phyloP scores from a whole-genome alignment of 805 yeast genomes.

The Jamesozyma jinghongensis region DNA sequence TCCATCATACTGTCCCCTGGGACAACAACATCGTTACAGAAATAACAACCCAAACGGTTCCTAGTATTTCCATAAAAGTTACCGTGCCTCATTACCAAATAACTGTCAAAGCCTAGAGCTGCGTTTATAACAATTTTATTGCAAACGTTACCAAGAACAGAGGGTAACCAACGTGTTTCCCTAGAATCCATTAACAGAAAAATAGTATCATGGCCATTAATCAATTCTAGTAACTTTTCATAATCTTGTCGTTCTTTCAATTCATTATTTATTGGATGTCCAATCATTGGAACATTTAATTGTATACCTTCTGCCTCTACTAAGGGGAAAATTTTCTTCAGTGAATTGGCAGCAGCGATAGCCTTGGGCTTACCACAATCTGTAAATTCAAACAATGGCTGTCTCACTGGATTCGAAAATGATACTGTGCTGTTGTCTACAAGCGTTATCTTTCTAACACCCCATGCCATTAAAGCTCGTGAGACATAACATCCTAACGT shows the following conservation, averaged over 20 bases:
- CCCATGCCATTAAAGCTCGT: slow-evolving; percentile 88
- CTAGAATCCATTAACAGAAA: slow-evolving; percentile 88
- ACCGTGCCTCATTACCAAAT: slow-evolving; percentile 91
- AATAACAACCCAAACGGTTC: slow-evolving; percentile 79
- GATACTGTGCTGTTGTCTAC: slow-evolving; percentile 87
- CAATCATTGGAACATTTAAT: slow-evolving; percentile 91
- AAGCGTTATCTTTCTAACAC: slow-evolving; percentile 74
- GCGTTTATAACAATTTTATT: slow-evolving; percentile 77
- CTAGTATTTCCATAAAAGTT: slow-evolving; percentile 24
- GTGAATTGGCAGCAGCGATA: slow-evolving; percentile 58
- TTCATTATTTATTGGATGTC: slow-evolving; percentile 69
- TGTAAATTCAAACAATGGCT: slow-evolving; percentile 72
- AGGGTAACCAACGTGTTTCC: slow-evolving; percentile 97
- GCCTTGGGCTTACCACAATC: slow-evolving; percentile 86
- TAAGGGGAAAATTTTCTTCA: slow-evolving; percentile 70
- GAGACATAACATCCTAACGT: slow-evolving; percentile 91
- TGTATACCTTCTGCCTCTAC: slow-evolving; percentile 53
- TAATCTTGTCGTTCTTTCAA: slow-evolving; percentile 41
- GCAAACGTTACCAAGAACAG: slow-evolving; percentile 61
- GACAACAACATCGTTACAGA: slow-evolving; percentile 92
- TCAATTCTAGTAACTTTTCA: slow-evolving; percentile 42
- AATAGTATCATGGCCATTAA: slow-evolving; percentile 62
- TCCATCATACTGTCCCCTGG: slow-evolving; percentile 84
- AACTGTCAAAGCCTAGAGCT: slow-evolving; percentile 92
- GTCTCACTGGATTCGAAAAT: slow-evolving; percentile 91